Conservation (phyloP, 805 yeast genomes). For the Zygosaccharomyces pseudorouxii region DNA sequence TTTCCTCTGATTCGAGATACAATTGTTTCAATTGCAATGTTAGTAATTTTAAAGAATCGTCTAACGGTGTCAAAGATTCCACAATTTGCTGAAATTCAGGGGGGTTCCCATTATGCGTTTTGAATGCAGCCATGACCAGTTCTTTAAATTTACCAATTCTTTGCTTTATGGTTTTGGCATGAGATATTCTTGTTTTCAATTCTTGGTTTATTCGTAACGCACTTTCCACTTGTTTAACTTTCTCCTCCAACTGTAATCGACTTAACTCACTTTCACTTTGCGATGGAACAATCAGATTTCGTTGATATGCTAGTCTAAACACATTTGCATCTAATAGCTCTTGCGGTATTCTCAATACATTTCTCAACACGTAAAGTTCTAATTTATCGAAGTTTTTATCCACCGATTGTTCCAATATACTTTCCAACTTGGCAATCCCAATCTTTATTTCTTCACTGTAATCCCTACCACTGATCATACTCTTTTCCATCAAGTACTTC, state of each 20-base stretch:
- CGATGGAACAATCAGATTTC: slow-evolving; percentile 38
- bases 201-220: slow-evolving; percentile 18
- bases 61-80: slow-evolving; percentile 27
- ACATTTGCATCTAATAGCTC: slow-evolving; percentile 62
- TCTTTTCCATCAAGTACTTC: slow-evolving; percentile 43
- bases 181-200: slow-evolving; percentile 18
- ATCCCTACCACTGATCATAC: slow-evolving; percentile 20
- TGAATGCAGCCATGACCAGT: slow-evolving; percentile 12
- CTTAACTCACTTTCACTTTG: slow-evolving; percentile 10
- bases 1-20: slow-evolving; percentile 26
- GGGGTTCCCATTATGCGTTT: slow-evolving; percentile 8
- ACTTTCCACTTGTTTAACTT: slow-evolving; percentile 21
- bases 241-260: slow-evolving; percentile 17
- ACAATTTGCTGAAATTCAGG: slow-evolving; percentile 15
- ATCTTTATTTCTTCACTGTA: slow-evolving; percentile 53
- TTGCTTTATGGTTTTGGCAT: slow-evolving; percentile 18
- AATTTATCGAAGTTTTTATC: slow-evolving; percentile 82
- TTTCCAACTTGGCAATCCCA: slow-evolving; percentile 81
- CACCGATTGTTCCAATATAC: slow-evolving; percentile 65
- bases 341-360: slow-evolving; percentile 65
- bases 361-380: slow-evolving; percentile 75
- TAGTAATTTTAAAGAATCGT: slow-evolving; percentile 27
- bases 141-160: slow-evolving; percentile 24
- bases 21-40: slow-evolving; percentile 24
- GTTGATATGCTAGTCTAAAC: slow-evolving; percentile 65